Conservation (phyloP, 768 basidiomycete genomes). For the Cantharellus cinnabarinus region DNA sequence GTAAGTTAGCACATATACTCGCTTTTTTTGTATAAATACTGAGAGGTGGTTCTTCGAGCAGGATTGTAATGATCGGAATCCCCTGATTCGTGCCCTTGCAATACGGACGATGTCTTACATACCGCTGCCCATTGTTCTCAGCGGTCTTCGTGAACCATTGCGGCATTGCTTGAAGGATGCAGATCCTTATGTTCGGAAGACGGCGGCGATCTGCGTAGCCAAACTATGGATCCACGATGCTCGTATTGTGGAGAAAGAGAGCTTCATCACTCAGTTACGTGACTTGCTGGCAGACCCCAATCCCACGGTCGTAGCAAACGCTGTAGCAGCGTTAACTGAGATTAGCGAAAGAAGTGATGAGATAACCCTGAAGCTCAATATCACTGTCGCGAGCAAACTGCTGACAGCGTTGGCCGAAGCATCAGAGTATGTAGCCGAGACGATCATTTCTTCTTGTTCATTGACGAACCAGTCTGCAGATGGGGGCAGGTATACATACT, state of each 20-base stretch:
- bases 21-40: not conserved
- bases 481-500: conserved; percentile 99
- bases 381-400: conserved; percentile 72
- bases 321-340: conserved; percentile 90
- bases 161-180: conserved; percentile 82
- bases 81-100: conserved; percentile 87
- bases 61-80: conserved; percentile 94
- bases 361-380: conserved; percentile 77
- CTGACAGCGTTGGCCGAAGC: conserved; percentile 84
- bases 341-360: conserved; percentile 90
- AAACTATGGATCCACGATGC: conserved; percentile 85
- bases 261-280: conserved; percentile 77
- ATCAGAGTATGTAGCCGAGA: conserved; percentile 57
- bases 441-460: not conserved
- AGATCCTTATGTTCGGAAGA: conserved; percentile 97
- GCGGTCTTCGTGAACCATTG: conserved; percentile 71
- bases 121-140: conserved; percentile 72
- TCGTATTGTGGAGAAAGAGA: conserved; percentile 66
- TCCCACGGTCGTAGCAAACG: conserved; percentile 93
- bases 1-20: conserved; percentile 21
- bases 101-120: conserved; percentile 99
- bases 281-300: conserved; percentile 86
- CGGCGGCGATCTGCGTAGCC: conserved; percentile 91
- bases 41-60: conserved; percentile 17
- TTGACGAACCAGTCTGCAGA: conserved; percentile 24